A percentile compares a stretch with the other conserved stretches of the same genome.
These are phyloP conservation scores for Acorus calamus DNA, from an alignment of 106 monocot species.

Conservation along the genomic window DNA sequence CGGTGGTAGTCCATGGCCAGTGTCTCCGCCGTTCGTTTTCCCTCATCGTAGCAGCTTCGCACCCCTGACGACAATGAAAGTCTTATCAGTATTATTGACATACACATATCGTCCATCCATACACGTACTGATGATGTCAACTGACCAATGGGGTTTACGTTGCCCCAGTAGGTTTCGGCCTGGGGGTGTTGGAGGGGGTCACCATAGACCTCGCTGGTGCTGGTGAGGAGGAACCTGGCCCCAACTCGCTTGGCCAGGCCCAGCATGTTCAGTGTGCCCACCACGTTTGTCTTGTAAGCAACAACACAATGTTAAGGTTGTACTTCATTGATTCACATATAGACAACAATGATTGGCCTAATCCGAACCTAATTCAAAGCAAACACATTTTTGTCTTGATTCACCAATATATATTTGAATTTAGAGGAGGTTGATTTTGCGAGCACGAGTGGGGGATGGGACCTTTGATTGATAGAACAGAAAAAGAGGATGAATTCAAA, in stretches of 20 bases:
- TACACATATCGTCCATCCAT: no score
- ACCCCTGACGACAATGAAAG: constrained; percentile 35
- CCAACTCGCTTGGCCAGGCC: constrained; percentile 82
- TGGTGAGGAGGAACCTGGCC: constrained; percentile 81
- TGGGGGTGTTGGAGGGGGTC: constrained; percentile 92
- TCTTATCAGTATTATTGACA: no score
- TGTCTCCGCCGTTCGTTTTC: constrained; percentile 89
- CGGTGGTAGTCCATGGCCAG: constrained; percentile 97
- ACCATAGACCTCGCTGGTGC: constrained; percentile 95
- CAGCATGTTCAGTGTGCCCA: constrained; percentile 91
- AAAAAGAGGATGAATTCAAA: no score
- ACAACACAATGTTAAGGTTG: constrained; percentile 13
- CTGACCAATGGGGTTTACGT: constrained; percentile 89
- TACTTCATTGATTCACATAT: no score
- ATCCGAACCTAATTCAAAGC: no score
- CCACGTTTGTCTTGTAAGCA: constrained; percentile 84
- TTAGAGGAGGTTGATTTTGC: no score
- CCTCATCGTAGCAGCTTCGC: constrained; percentile 91
- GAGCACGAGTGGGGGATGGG: no score
- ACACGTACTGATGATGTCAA: no score
- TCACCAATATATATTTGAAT: no score
- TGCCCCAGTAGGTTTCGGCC: constrained; percentile 92
- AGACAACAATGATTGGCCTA: no score
- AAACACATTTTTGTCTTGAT: no score
- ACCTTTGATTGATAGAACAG: no score